Evolutionary conservation across 2,329 filamentous ascomycete species (phyloP).

Genomic region (Berkeleyomyces rouxiae): DNA sequence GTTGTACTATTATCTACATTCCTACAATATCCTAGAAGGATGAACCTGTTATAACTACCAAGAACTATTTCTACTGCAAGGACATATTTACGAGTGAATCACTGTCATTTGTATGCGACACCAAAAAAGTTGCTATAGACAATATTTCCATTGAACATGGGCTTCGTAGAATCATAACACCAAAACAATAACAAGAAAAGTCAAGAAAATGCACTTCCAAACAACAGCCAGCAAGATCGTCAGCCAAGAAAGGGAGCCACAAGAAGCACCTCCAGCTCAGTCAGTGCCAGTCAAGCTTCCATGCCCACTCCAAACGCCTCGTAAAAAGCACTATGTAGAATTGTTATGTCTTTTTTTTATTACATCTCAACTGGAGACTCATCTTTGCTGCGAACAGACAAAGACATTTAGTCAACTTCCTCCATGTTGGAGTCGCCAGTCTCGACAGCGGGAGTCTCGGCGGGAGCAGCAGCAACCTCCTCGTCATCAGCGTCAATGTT

Average conservation of each 20-base stretch:
- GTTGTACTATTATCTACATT: too few species aligned
- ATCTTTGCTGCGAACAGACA: background rate
- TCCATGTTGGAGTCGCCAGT: conserved; percentile 93
- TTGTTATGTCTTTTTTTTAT: conserved; percentile 10
- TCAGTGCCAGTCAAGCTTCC: conserved; percentile 2
- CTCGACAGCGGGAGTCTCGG: conserved; percentile 41
- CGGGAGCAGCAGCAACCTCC: conserved; percentile 38
- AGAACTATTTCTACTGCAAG: too few species aligned
- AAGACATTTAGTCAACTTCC: conserved; percentile 76
- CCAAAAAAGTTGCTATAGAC: background rate
- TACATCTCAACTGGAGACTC: background rate
- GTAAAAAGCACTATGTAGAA: conserved; percentile 5
- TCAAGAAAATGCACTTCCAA: conserved; percentile 7
- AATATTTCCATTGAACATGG: conserved; percentile 7
- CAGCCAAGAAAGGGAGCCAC: background rate
- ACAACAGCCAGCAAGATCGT: background rate
- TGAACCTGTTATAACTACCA: too few species aligned
- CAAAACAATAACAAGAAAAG: conserved; percentile 3
- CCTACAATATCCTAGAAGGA: too few species aligned
- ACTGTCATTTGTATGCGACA: background rate
- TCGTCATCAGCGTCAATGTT: conserved; percentile 91
- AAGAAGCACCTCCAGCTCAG: background rate
- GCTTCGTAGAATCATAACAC: conserved; percentile 9
- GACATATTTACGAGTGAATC: too few species aligned
- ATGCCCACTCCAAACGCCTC: conserved; percentile 9